Conservation (phyloP, 2,329 filamentous ascomycete species). For the Ophiostoma sp. region DNA sequence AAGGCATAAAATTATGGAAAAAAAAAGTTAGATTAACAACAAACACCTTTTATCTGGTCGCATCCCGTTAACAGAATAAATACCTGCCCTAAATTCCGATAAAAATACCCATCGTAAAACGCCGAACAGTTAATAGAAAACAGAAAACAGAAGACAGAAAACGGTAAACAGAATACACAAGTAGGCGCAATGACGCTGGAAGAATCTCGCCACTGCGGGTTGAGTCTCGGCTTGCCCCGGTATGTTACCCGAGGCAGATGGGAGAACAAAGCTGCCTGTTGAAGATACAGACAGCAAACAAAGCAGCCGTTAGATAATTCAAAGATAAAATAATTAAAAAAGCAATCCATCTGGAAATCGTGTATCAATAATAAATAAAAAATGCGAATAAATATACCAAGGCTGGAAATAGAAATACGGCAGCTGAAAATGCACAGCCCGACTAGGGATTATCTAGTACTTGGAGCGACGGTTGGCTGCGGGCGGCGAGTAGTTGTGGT, state of each 20-base stretch:
- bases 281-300: background rate
- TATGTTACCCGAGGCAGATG: background rate
- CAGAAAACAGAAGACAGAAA: background rate
- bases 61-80: background rate
- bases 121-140: background rate
- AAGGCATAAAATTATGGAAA: background rate
- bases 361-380: background rate
- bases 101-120: background rate
- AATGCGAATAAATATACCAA: background rate
- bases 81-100: background rate
- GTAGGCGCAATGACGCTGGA: background rate
- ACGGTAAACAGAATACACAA: background rate
- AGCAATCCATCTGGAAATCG: background rate
- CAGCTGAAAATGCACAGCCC: background rate
- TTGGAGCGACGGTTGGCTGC: constrained; percentile 41
- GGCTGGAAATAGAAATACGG: background rate
- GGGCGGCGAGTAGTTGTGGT: constrained; percentile 45
- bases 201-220: background rate
- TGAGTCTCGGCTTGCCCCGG: background rate
- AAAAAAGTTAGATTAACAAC: background rate
- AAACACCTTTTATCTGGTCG: constrained; percentile 6
- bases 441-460: constrained; percentile 35
- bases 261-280: background rate
- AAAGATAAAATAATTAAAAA: background rate
- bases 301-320: background rate